Base-by-base conservation (phyloP, 148 eudicot genomes). In the Beta vulgaris region DNA sequence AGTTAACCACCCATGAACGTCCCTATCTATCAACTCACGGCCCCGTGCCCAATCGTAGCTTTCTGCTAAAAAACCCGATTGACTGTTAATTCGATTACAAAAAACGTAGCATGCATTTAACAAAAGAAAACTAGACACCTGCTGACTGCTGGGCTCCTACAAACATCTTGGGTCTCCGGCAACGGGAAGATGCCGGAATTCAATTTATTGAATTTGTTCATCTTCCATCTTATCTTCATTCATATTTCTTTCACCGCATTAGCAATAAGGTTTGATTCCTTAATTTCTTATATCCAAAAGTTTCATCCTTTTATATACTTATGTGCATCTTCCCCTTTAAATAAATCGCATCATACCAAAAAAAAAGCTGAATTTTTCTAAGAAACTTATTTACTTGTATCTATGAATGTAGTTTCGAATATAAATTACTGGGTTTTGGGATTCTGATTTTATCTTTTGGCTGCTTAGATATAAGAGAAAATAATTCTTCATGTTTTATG, bases 211-310 rank as follows among this genome's bases (percentile, higher is more conserved):
- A 58, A 31, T 19, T 57, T 37, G 57, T 1, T 68, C 3, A 31
- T 76, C 9, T 6, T 76, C 19, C 40, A 58, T 0, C 11, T 68
- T 0, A 23, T 68, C 16, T 13, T 76, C 34, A 2, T 68, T 76
- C 58, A 51, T 55, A 8, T 40, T 25, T 23, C 73, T 14, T 32
- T 34, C 29, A 21, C 34, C 2, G 37, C 67, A 21, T 62, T 68
- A 6, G 78, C 73, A 40, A 68, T 76, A 63, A 76, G 78, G 78
- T 76, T 35, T 18, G 26, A 13, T 37, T 14, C 0, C 35, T 34
- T 25, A 8, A 40, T 71, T 55, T 1, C 18, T 70, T 32, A 4
- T 15, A 13, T 29, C 3, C 4, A 64, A 13, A 9, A 43, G 10
- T 16, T 4, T 31, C 32, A 28, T 6, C 46, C 46, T 2, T 15